A percentile compares a stretch with the other conserved stretches of the same genome.
Conservation (phyloP, 495 filamentous ascomycete species). For the Aspergillus indologenus region DNA sequence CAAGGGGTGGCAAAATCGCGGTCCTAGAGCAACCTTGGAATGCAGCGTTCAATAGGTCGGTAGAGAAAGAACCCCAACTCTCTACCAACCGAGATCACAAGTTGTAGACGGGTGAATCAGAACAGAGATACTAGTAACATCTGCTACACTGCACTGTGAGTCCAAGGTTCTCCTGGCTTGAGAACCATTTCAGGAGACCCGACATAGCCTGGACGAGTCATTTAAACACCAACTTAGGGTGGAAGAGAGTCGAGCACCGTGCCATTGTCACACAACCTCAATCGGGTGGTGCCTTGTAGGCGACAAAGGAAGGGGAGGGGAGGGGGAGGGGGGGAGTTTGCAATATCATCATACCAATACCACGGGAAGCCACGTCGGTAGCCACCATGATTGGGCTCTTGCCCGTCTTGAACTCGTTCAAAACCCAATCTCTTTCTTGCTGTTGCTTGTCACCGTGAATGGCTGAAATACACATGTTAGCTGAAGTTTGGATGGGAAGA, state of each 20-base stretch:
- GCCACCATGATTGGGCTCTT: conserved; percentile 87
- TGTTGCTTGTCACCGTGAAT: conserved; percentile 99
- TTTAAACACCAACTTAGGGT: conserved; percentile 62
- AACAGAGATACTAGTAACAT: conserved; percentile 50
- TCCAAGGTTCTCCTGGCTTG: conserved; percentile 78
- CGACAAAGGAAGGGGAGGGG: conserved; percentile 32
- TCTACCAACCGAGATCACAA: conserved; percentile 69
- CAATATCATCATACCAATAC: conserved; percentile 94
- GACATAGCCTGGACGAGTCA: conserved; percentile 79
- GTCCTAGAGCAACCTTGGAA: conserved; percentile 68
- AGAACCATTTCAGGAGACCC: conserved; percentile 71
- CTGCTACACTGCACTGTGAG: conserved; percentile 72
- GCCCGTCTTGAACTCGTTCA: conserved; percentile 99
- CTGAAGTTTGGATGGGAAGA: conserved; percentile 5
- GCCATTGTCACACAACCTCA: conserved; percentile 66
- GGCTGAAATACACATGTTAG: conserved; percentile 57
- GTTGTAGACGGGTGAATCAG: conserved; percentile 68
- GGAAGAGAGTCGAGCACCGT: conserved; percentile 89
- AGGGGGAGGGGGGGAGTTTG: conserved; percentile 45
- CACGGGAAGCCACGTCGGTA: conserved; percentile 94
- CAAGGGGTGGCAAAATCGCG: conserved; percentile 61
- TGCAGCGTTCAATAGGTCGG: conserved; percentile 66
- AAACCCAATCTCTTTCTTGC: conserved; percentile 98
- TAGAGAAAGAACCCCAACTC: conserved; percentile 67
- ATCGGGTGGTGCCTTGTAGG: conserved; percentile 39